Conservation (phyloP, 345 rosid genomes). For the Zanthoxylum bungeanum region DNA sequence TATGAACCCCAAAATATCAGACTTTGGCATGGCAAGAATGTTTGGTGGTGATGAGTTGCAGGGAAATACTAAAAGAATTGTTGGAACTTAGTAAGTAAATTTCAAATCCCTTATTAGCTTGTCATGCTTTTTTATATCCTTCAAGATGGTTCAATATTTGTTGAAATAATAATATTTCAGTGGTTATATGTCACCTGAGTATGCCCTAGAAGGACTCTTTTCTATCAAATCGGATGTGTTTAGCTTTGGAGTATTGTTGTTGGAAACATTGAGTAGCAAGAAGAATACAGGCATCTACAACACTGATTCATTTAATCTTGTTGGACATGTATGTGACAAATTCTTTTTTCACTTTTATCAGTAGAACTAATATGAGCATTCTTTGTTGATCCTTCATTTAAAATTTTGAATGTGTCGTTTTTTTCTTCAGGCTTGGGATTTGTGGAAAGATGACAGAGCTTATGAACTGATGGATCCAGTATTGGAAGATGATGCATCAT, state of each 20-base stretch:
- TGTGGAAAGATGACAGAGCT: background rate
- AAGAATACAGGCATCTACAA: slow-evolving; percentile 43
- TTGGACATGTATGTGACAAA: slow-evolving; percentile 21
- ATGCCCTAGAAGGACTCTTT: slow-evolving; percentile 1
- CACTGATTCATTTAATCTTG: slow-evolving; percentile 23
- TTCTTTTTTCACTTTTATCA: background rate
- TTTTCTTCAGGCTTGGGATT: background rate
- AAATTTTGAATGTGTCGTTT: no score
- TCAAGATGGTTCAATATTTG: no score
- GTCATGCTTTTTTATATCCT: no score
- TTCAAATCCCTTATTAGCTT: background rate
- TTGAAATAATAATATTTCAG: slow-evolving; percentile 11
- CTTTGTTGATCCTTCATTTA: background rate
- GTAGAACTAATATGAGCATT: background rate
- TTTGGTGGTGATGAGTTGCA: slow-evolving; percentile 35
- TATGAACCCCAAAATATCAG: slow-evolving; percentile 49
- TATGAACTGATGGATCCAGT: background rate
- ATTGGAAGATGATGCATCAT: background rate
- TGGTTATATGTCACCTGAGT: slow-evolving; percentile 47
- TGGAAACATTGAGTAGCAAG: slow-evolving; percentile 47
- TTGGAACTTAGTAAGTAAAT: slow-evolving; percentile 45
- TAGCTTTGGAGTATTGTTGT: slow-evolving; percentile 8
- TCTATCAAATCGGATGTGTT: slow-evolving; percentile 13
- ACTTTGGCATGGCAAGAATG: slow-evolving; percentile 56
- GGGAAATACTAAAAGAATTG: slow-evolving; percentile 40